phyloP scores from a whole-genome alignment of 2,329 filamentous ascomycete genomes.

The Ophiostoma pallidulum region DNA sequence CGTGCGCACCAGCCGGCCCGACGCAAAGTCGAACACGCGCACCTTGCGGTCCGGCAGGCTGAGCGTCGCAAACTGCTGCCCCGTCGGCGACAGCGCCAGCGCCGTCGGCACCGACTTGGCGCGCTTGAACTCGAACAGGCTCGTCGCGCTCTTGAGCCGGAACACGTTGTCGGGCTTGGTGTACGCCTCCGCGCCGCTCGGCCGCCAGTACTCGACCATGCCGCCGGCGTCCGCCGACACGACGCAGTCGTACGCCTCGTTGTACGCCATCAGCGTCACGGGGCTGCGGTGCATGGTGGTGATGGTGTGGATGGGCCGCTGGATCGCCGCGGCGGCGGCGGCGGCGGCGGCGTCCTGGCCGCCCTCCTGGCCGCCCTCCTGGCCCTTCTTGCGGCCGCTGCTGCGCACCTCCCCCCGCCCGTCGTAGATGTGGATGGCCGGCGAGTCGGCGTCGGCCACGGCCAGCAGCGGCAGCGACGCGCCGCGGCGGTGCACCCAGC shows the following conservation, averaged over 20 bases:
- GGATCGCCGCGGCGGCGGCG: neutral
- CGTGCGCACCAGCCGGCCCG: conserved; percentile 78
- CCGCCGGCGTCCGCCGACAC: conserved; percentile 80
- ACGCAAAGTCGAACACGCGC: conserved; percentile 83
- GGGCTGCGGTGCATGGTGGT: conserved; percentile 71
- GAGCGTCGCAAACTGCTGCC: conserved; percentile 76
- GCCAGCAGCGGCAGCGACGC: conserved; percentile 82
- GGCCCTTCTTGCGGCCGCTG: neutral
- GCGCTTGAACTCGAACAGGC: conserved; percentile 95
- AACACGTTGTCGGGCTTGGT: conserved; percentile 92
- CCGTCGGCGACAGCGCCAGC: conserved; percentile 76
- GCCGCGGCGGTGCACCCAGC: conserved; percentile 83
- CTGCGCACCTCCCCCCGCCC: conserved; percentile 68
- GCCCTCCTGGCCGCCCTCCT: neutral
- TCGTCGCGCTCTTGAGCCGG: conserved; percentile 85
- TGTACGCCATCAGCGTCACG: conserved; percentile 81
- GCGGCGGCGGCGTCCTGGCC: neutral
- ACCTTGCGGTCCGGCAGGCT: conserved; percentile 92
- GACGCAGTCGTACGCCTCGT: conserved; percentile 80
- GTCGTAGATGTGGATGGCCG: conserved; percentile 74
- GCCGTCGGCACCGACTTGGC: conserved; percentile 75
- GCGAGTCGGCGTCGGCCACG: conserved; percentile 65
- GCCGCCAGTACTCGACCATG: conserved; percentile 96
- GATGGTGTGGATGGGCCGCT: conserved; percentile 64
- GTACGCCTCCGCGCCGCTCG: conserved; percentile 53